Conservation (phyloP, 257 asterid species). For the Ajuga chamaepitys region DNA sequence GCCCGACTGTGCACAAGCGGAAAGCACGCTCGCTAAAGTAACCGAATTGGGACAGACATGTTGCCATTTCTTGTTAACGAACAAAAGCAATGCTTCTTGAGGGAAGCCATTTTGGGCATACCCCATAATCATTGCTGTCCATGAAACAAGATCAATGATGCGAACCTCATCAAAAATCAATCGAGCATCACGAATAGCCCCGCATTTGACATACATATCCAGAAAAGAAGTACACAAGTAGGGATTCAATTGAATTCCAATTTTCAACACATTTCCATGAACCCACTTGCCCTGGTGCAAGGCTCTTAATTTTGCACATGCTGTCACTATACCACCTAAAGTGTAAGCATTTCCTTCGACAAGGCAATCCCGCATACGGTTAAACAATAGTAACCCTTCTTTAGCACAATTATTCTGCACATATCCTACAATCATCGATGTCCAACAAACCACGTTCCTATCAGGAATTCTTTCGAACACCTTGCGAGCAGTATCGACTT, state of each 20-base stretch:
- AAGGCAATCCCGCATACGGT: constrained; percentile 52
- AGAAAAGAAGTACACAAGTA: constrained; percentile 39
- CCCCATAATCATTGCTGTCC: constrained; percentile 58
- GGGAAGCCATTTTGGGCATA: constrained; percentile 43
- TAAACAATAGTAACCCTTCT: constrained; percentile 43
- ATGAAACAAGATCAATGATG: constrained; percentile 37
- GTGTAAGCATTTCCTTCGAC: constrained; percentile 47
- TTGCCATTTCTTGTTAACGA: constrained; percentile 39
- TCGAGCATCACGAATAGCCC: constrained; percentile 43
- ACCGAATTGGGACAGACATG: constrained; percentile 36
- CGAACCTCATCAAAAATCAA: constrained; percentile 33
- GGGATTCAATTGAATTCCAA: constrained; percentile 26
- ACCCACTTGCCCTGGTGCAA: constrained; percentile 64
- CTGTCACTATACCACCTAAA: constrained; percentile 42
- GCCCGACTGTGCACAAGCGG: constrained; percentile 49
- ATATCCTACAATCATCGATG: constrained; percentile 63
- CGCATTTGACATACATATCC: constrained; percentile 54
- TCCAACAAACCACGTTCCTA: constrained; percentile 66
- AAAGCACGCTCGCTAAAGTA: constrained; percentile 42
- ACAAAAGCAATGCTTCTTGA: constrained; percentile 41
- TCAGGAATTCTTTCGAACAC: constrained; percentile 40
- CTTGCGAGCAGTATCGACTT: constrained; percentile 29
- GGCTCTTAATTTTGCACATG: constrained; percentile 45
- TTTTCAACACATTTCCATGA: constrained; percentile 54
- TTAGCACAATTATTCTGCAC: constrained; percentile 45